These are phyloP conservation scores for Penicillium fimorum DNA, from an alignment of 495 filamentous ascomycete genomes.

Conservation along the genomic window DNA sequence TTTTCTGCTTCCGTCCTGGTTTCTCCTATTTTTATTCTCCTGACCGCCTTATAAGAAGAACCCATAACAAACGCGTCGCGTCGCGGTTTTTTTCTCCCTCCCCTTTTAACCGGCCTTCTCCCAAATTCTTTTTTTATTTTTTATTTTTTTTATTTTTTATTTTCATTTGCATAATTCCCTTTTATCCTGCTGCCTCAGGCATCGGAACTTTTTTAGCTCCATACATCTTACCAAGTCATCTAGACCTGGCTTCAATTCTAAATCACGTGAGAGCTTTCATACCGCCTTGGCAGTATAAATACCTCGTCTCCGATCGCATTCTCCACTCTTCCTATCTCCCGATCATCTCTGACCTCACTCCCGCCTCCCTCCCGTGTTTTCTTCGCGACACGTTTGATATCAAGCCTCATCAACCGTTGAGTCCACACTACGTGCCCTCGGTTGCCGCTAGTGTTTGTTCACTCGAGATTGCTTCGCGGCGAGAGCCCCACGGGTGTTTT, in stretches of 20 bases:
- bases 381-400: conserved; percentile 11
- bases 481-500: conserved; percentile 4
- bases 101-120: conserved; percentile 13
- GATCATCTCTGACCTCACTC: conserved; percentile 16
- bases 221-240: conserved; percentile 11
- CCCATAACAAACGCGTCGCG: conserved; percentile 32
- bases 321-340: conserved; percentile 43
- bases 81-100: conserved; percentile 16
- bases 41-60: conserved; percentile 20
- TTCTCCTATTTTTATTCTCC: conserved; percentile 31
- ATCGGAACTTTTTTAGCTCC: conserved; percentile 7
- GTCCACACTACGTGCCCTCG: conserved; percentile 11
- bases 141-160: conserved; percentile 16
- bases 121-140: conserved; percentile 7
- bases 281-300: conserved; percentile 50
- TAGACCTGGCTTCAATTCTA: conserved; percentile 19
- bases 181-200: conserved; percentile 23
- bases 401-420: conserved; percentile 2
- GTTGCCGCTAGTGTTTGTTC: conserved; percentile 19
- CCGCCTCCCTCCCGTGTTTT: conserved; percentile 9
- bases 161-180: conserved; percentile 16
- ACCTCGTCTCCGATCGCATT: conserved; percentile 43
- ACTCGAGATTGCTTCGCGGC: conserved; percentile 15
- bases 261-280: conserved; percentile 38
- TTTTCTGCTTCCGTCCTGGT: conserved; percentile 40